phyloP scores from a whole-genome alignment of 163 green algal genomes.

The Chlorella variabilis region DNA sequence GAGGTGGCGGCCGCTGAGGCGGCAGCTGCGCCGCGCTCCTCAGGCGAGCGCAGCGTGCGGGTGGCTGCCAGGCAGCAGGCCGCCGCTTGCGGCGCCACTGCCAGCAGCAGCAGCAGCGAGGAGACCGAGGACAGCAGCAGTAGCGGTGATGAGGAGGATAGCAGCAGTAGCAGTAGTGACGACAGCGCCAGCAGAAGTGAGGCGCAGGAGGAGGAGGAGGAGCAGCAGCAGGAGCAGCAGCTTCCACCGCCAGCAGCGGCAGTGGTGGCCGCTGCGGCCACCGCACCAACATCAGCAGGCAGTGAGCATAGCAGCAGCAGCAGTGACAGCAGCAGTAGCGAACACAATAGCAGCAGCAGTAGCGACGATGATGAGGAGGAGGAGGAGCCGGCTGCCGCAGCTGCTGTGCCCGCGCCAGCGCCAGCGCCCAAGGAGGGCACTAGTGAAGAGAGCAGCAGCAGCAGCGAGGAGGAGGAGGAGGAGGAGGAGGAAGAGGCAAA shows the following conservation, averaged over 20 bases:
- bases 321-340: background rate
- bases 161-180: background rate
- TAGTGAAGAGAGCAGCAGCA: background rate
- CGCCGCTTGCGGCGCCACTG: background rate
- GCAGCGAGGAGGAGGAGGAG: background rate
- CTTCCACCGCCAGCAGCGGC: background rate
- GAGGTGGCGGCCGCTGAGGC: background rate
- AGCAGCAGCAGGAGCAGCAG: background rate
- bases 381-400: background rate
- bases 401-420: background rate
- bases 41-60: background rate
- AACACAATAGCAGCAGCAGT: slow-evolving; percentile 7
- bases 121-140: background rate
- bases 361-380: background rate
- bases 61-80: background rate
- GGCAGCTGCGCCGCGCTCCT: background rate
- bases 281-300: background rate
- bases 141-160: background rate
- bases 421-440: background rate
- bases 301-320: slow-evolving; percentile 3
- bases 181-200: background rate
- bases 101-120: background rate
- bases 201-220: background rate
- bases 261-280: background rate
- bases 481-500: background rate